Evolutionary conservation across 129 eudicot genomes (phyloP), one percentile per base, ranked within the genome.

Genomic region (Artemisia tridentata): DNA sequence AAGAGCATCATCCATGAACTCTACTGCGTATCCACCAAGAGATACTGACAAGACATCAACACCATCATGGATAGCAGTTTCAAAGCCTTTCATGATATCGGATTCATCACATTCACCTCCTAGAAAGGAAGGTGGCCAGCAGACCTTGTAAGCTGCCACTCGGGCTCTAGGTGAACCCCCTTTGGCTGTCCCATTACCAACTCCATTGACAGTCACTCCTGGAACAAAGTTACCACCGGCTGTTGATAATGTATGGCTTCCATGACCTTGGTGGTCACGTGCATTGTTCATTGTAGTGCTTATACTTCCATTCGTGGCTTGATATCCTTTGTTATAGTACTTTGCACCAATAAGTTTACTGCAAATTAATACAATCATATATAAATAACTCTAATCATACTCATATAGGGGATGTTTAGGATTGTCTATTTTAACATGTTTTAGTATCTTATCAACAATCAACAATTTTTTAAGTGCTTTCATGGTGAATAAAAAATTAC

Each of bases 341-440:
- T 86, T 85, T 1, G 96, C 96, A 31, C 98, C 98, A 47, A 92
- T 92, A 50, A 92, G 88, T 70, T 92, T 92, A 64, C 98, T 92
- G 75, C n/a, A 60, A 76, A 31, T 59, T 3, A 11, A 15, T 13
- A 31, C 3, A 75, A 21, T 9, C 45, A 38, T 38, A 7, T 7
- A 38, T 38, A 38, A 38, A 38, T 38, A 38, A 38, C 45, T 7
- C 9, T 5, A 38, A 38, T 1, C 9, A 38, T 38, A 6, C n/a
- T n/a, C 43, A 38, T 0, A 38, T 38, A 38, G 43, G 43, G 43
- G 43, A 38, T 38, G 43, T 38, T 38, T 38, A 38, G 10, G 10
- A 38, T 38, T 38, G 43, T 38, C 8, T 38, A 0, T 38, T 38
- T 31, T 5, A 5, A 31, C 41, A 31, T 31, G 41, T 31, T 31